phyloP scores from a whole-genome alignment of 768 basidiomycete genomes.

The Cystofilobasidium ferigula region DNA sequence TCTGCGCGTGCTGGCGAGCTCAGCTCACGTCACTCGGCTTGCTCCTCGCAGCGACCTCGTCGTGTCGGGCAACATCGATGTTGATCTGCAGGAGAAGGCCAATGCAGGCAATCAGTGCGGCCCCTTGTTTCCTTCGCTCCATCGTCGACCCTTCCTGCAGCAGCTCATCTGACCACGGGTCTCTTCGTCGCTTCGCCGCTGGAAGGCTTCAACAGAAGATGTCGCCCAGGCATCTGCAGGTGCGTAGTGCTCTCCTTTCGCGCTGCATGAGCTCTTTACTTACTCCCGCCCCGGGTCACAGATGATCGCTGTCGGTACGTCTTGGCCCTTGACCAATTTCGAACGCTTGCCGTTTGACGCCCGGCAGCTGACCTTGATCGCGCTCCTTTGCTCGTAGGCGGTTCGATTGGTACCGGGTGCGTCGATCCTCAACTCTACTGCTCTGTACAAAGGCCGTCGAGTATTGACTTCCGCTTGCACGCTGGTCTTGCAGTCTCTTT shows the following conservation, averaged over 20 bases:
- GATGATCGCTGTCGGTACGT: constrained; percentile 2
- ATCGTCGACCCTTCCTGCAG: too few species aligned
- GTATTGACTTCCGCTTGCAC: background rate
- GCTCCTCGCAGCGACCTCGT: constrained; percentile 4
- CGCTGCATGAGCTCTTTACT: background rate
- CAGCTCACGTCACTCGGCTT: background rate
- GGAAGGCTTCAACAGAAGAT: constrained; percentile 16
- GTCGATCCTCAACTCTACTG: background rate
- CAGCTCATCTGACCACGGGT: constrained; percentile 1
- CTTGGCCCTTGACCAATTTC: background rate
- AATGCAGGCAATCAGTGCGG: background rate
- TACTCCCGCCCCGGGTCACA: background rate
- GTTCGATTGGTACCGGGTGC: background rate
- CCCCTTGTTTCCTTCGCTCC: background rate
- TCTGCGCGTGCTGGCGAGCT: background rate
- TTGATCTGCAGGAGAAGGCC: background rate
- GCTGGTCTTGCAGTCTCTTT: constrained; percentile 11
- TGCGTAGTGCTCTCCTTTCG: background rate
- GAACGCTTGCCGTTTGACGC: background rate
- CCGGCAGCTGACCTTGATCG: background rate
- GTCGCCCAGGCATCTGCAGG: constrained; percentile 20
- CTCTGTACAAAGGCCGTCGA: background rate
- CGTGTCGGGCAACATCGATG: background rate
- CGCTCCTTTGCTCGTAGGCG: background rate
- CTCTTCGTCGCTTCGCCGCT: background rate